A percentile compares a stretch with the other conserved stretches of the same genome.
These are phyloP conservation scores for Harringtonia aguacate DNA, from an alignment of 2,329 filamentous ascomycete genomes.

Conservation along the genomic window DNA sequence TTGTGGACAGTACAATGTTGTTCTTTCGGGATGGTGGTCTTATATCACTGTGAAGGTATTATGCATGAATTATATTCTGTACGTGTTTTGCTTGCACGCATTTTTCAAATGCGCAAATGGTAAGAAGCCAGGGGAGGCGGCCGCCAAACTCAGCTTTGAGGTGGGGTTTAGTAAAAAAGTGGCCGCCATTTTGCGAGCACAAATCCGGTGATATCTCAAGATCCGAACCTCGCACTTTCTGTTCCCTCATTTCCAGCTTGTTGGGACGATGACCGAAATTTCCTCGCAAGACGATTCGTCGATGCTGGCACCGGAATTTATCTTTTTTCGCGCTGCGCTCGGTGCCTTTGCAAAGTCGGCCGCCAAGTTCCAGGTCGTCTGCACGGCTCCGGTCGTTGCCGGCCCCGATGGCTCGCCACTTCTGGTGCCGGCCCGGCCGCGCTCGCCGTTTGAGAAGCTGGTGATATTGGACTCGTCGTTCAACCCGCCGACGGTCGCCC, in stretches of 20 bases:
- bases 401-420: background rate
- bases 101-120: too few species aligned
- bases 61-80: too few species aligned
- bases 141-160: too few species aligned
- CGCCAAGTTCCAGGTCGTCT: slow-evolving; percentile 33
- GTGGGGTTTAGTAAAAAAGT: too few species aligned
- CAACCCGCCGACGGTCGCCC: slow-evolving; percentile 55
- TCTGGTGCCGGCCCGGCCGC: slow-evolving; percentile 1
- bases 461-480: slow-evolving; percentile 58
- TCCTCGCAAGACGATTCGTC: background rate
- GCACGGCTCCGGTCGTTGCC: slow-evolving; percentile 22
- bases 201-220: background rate
- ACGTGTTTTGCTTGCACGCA: too few species aligned
- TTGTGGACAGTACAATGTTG: too few species aligned
- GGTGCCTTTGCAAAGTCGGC: slow-evolving; percentile 30
- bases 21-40: too few species aligned
- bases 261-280: background rate
- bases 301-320: slow-evolving; percentile 13
- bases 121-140: too few species aligned
- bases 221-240: background rate
- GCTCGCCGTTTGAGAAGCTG: slow-evolving; percentile 19
- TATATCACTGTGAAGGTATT: too few species aligned
- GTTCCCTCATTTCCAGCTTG: background rate
- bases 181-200: background rate
- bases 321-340: slow-evolving; percentile 34